Evolutionary conservation across 2,329 filamentous ascomycete species (phyloP).

Genomic region (Myriangium duriaei): DNA sequence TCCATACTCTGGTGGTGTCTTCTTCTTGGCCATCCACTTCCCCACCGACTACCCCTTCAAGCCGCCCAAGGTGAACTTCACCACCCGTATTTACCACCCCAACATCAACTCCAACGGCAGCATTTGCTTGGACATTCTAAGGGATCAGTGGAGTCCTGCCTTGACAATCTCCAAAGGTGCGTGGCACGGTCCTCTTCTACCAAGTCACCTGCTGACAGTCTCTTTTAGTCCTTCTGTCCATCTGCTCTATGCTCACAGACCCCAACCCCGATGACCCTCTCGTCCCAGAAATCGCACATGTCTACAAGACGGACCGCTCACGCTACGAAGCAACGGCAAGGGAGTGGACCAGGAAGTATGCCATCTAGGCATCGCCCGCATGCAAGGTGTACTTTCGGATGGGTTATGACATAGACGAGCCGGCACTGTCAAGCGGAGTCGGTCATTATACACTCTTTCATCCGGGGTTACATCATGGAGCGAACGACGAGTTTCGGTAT

Average conservation of each 20-base stretch:
- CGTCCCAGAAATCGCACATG: constrained; percentile 96
- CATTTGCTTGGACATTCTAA: constrained; percentile 95
- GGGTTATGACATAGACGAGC: no score
- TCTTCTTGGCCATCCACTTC: constrained; percentile 98
- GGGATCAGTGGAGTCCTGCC: constrained; percentile 98
- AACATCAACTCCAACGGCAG: constrained; percentile 99
- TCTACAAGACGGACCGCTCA: constrained; percentile 97
- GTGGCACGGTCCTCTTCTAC: constrained; percentile 13
- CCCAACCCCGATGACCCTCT: constrained; percentile 98
- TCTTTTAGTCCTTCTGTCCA: constrained; percentile 73
- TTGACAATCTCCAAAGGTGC: constrained; percentile 97
- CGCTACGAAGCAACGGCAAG: constrained; percentile 92
- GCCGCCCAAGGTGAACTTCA: constrained; percentile 99
- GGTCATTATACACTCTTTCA: not conserved
- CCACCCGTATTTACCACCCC: constrained; percentile 97
- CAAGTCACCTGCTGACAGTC: constrained; percentile 14
- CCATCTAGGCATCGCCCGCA: constrained; percentile 57
- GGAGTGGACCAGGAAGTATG: constrained; percentile 99
- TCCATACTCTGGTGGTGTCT: constrained; percentile 94
- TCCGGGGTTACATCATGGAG: no score
- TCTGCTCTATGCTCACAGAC: constrained; percentile 99
- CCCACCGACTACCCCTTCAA: constrained; percentile 99
- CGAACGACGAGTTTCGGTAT: not conserved
- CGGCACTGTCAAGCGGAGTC: not conserved
- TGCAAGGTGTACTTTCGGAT: no score